Base-by-base conservation (phyloP, 192 early-diverging fungal species). In the Kickxella alabastrina region DNA sequence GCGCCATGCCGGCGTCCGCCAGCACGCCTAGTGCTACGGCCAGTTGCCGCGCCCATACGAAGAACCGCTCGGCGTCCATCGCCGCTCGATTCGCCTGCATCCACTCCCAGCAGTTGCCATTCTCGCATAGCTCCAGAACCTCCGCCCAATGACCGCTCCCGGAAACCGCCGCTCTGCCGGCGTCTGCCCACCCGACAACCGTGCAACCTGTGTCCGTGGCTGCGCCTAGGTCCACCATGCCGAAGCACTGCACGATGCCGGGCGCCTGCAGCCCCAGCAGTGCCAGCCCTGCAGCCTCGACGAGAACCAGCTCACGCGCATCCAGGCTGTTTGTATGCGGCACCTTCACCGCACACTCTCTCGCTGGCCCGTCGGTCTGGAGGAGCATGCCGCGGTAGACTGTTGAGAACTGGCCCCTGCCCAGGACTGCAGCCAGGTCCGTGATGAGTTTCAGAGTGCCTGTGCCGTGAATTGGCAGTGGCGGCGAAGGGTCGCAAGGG, bases 41-140 rank as follows among this genome's bases (percentile, higher is more conserved):
- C 34, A 84, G 71, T 62, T 84, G 82, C 2, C 77, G 54, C 8
- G 80, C 69, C 82, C 82, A 84, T 12, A 50, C 52, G 17, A 79
- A 62, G 62, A 79, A 84, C 35, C 70, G 62, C 43, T 77, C 74
- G 4, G 74, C 57, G 24, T 51, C 58, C 66, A 77, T 77, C 23
- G 34, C 26, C 42, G 50, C 31, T 42, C 48, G 62, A 36, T 82
- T 52, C 47, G 48, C 62, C 4, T 59, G 42, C 56, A 84, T 79
- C 79, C 77, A 84, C 53, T 66, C 59, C 82, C 82, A 84, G 48
- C 77, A 70, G 22, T 67, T 49, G 12, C 82, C 82, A 40, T 69
- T 25, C 27, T 70, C 68, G 57, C 82, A 84, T 43, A 77, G 66
- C 59, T 82, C 82, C 14, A 84, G 68, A 18, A 84, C 62, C 35